phyloP scores from a whole-genome alignment of 805 yeast species.

The Barnettozyma californica region DNA sequence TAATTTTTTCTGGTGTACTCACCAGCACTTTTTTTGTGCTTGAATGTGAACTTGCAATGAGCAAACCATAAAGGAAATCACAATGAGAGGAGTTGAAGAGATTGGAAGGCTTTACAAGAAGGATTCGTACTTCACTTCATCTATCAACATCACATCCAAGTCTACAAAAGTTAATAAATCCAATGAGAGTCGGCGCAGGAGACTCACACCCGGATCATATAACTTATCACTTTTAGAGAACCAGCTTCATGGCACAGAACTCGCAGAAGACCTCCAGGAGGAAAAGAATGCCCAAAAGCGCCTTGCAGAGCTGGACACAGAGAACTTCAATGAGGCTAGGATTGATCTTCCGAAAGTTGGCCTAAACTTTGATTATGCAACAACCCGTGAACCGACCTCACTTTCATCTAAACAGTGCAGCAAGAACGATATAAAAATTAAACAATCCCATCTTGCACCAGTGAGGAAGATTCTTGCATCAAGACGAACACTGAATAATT shows the following conservation, averaged over 20 bases:
- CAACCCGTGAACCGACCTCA: conserved; percentile 11
- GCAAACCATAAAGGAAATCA: too few relatives aligned
- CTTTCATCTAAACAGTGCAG: conserved; percentile 7
- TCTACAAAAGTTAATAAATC: conserved; percentile 12
- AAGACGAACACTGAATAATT: conserved; percentile 36
- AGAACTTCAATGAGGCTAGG: conserved; percentile 38
- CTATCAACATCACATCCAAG: conserved; percentile 18
- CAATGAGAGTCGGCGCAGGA: conserved; percentile 18
- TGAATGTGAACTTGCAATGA: too few relatives aligned
- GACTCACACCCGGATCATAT: conserved; percentile 26
- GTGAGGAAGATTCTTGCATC: conserved; percentile 36
- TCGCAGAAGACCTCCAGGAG: conserved; percentile 25
- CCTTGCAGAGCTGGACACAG: conserved; percentile 37
- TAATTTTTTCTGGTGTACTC: too few relatives aligned
- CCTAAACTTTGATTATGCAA: conserved; percentile 22
- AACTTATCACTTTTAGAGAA: conserved; percentile 23
- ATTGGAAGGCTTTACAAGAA: conserved; percentile 15
- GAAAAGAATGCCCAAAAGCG: conserved; percentile 34
- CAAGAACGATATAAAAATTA: conserved; percentile 15
- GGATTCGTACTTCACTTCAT: conserved; percentile 25
- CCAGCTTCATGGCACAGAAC: conserved; percentile 23
- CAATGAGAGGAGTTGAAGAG: conserved; percentile 18
- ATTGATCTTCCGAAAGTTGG: conserved; percentile 35
- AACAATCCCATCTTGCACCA: conserved; percentile 26
- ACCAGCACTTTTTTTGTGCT: too few relatives aligned